phyloP scores from a whole-genome alignment of 306 rosid genomes.

The Prunus dulcis region DNA sequence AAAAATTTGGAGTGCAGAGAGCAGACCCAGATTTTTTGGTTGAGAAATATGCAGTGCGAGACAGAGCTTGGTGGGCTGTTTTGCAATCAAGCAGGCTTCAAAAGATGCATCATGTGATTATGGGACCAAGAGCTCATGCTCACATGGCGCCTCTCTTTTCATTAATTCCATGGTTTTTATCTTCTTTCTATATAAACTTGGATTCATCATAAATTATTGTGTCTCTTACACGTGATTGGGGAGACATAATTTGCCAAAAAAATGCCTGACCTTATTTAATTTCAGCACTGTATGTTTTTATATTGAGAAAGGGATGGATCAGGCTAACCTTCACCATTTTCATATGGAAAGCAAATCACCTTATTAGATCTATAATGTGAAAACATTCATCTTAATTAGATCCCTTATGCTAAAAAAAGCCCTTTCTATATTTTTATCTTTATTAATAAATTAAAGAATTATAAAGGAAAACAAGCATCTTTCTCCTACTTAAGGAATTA shows the following conservation, averaged over 20 bases:
- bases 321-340: too few species aligned
- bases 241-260: background rate
- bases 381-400: background rate
- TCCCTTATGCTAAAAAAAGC: background rate
- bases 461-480: too few species aligned
- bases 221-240: slow-evolving; percentile 7
- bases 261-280: too few species aligned
- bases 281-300: too few species aligned
- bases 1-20: background rate
- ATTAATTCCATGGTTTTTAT: slow-evolving; percentile 2
- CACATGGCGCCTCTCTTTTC: background rate
- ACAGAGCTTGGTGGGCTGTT: background rate
- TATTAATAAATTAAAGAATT: too few species aligned
- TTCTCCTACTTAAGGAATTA: too few species aligned
- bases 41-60: background rate
- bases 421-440: too few species aligned
- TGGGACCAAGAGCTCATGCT: slow-evolving; percentile 10
- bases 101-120: slow-evolving; percentile 19
- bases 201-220: background rate
- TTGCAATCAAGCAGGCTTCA: background rate
- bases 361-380: background rate
- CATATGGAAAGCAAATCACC: background rate
- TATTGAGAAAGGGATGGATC: too few species aligned
- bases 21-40: background rate
- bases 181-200: background rate